Conservation (phyloP, 2,329 filamentous ascomycete genomes). For the Pezicula neosporulosa region DNA sequence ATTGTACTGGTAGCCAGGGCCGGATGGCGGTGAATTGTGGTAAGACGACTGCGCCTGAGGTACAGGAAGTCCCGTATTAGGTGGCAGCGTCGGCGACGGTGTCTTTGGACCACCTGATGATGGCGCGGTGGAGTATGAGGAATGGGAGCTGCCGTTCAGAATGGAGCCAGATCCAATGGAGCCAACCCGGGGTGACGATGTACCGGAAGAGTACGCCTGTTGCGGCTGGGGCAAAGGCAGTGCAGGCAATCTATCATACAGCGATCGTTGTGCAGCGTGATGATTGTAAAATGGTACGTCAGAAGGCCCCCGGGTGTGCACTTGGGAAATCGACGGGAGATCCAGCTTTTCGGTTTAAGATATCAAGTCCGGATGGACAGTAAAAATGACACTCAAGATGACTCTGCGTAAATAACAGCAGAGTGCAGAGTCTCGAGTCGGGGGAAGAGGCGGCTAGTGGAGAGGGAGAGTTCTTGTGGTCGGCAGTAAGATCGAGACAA, state of each 20-base stretch:
- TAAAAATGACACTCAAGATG: constrained; percentile 17
- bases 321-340: constrained; percentile 82
- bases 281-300: constrained; percentile 69
- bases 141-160: constrained; percentile 50
- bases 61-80: constrained; percentile 41
- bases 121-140: constrained; percentile 48
- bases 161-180: constrained; percentile 61
- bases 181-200: constrained; percentile 72
- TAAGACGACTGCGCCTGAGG: constrained; percentile 32
- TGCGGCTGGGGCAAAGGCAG: constrained; percentile 66
- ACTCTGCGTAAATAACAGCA: background rate
- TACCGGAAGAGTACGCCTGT: constrained; percentile 62
- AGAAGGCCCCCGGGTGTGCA: constrained; percentile 74
- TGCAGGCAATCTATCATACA: constrained; percentile 72
- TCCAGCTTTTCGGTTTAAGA: constrained; percentile 82
- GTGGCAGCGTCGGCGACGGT: constrained; percentile 66
- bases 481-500: constrained; percentile 3
- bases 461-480: constrained; percentile 1
- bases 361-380: constrained; percentile 27
- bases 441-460: background rate
- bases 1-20: constrained; percentile 37
- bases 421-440: background rate
- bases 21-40: constrained; percentile 28
- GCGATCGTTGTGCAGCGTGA: constrained; percentile 58
- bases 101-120: constrained; percentile 67